A percentile compares a stretch with the other conserved stretches of the same genome.
Conservation (phyloP, 305 asterid species). For the Caryopteris hybrid region DNA sequence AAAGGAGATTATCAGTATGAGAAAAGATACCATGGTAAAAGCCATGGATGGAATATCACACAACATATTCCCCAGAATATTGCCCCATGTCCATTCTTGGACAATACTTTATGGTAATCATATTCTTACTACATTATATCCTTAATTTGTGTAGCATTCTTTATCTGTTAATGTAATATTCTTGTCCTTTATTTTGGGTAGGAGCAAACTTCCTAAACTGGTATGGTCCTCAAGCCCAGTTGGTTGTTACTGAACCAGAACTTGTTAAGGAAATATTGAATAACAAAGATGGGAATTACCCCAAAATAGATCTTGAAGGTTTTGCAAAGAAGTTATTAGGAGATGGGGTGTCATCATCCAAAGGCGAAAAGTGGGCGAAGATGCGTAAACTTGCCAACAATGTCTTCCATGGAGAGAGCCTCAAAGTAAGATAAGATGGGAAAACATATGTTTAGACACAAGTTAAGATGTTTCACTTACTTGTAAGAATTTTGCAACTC, state of each 20-base stretch:
- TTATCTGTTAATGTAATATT: not conserved
- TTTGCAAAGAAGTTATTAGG: conserved; percentile 55
- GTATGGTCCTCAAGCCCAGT: conserved; percentile 56
- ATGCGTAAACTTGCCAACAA: conserved; percentile 60
- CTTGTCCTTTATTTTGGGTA: no score
- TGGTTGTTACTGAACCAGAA: conserved; percentile 60
- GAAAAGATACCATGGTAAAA: conserved; percentile 25
- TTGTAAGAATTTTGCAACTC: no score
- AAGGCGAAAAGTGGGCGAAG: conserved; percentile 64
- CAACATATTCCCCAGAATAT: conserved; percentile 52
- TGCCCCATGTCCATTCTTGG: conserved; percentile 64
- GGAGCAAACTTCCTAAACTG: conserved; percentile 50
- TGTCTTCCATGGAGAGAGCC: conserved; percentile 58
- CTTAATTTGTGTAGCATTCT: not conserved
- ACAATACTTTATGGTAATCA: conserved; percentile 40
- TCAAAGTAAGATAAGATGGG: conserved; percentile 46
- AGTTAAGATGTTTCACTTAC: not conserved
- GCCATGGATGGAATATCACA: conserved; percentile 55
- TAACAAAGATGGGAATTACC: conserved; percentile 41
- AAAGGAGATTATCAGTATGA: conserved; percentile 46
- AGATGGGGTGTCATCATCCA: conserved; percentile 58
- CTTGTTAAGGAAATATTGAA: conserved; percentile 55
- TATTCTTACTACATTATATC: not conserved
- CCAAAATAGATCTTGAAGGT: conserved; percentile 53
- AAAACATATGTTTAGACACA: no score